Conservation (phyloP, 108 stramenopile species). For the Parietichytrium sp. region DNA sequence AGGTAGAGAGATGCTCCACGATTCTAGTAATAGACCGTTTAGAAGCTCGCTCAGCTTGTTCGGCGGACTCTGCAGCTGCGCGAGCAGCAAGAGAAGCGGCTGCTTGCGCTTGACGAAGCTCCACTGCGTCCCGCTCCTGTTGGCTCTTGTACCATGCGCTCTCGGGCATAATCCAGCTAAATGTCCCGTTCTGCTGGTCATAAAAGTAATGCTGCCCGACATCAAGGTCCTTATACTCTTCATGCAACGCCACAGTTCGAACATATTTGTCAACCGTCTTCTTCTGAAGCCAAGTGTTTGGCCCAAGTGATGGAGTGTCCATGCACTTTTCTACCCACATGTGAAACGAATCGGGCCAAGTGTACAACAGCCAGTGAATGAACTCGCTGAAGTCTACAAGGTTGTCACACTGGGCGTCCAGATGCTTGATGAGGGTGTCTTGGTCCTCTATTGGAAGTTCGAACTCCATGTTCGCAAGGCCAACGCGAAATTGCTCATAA, state of each 20-base stretch:
- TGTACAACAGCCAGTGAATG: constrained; percentile 12
- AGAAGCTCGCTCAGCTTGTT: background rate
- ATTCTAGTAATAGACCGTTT: constrained; percentile 17
- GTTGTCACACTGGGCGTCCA: background rate
- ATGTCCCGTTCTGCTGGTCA: background rate
- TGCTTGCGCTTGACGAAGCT: constrained; percentile 16
- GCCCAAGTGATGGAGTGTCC: background rate
- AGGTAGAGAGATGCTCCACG: constrained; percentile 1
- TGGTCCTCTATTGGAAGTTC: constrained; percentile 30
- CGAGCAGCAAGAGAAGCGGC: constrained; percentile 8
- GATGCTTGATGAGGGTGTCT: constrained; percentile 19
- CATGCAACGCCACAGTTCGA: background rate
- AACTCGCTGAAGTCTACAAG: constrained; percentile 22
- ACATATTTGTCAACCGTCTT: background rate
- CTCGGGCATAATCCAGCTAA: background rate
- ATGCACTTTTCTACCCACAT: background rate
- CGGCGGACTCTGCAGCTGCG: constrained; percentile 9
- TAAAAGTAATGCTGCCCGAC: background rate
- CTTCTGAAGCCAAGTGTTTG: background rate
- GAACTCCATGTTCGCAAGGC: background rate
- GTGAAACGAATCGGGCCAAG: background rate
- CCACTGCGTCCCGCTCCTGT: background rate
- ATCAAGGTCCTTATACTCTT: constrained; percentile 14
- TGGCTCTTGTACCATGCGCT: background rate
- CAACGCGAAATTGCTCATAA: background rate